Conservation (phyloP, 2,329 filamentous ascomycete species). For the Thermoascus crustaceus region DNA sequence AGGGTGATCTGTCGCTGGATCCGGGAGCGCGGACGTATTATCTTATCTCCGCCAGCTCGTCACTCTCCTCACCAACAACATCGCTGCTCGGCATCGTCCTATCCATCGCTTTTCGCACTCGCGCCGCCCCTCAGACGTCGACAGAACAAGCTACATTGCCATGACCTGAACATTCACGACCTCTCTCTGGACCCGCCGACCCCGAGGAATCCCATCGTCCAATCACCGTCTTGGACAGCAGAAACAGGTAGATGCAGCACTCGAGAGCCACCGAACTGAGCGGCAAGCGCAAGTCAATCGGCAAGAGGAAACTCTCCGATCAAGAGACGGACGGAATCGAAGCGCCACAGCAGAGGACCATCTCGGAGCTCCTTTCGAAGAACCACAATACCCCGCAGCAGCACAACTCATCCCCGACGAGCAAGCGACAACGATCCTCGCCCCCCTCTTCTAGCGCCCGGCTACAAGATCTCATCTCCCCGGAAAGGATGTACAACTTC, state of each 20-base stretch:
- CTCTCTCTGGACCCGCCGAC: neutral
- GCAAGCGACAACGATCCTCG: slow-evolving; percentile 35
- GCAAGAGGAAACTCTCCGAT: slow-evolving; percentile 34
- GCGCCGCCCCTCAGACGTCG: slow-evolving; percentile 1
- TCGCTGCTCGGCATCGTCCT: slow-evolving; percentile 1
- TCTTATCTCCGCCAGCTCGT: slow-evolving; percentile 22
- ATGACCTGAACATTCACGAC: slow-evolving; percentile 9
- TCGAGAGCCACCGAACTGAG: slow-evolving; percentile 30
- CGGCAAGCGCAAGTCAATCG: slow-evolving; percentile 35
- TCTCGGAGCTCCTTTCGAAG: slow-evolving; percentile 38
- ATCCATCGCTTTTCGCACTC: slow-evolving; percentile 3
- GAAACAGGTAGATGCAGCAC: slow-evolving; percentile 37
- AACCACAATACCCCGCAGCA: slow-evolving; percentile 17
- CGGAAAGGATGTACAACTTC: slow-evolving; percentile 49
- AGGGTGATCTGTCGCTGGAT: too few species aligned
- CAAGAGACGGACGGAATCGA: too few species aligned
- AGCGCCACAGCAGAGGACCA: slow-evolving; percentile 32
- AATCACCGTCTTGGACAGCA: slow-evolving; percentile 6
- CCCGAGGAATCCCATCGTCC: neutral
- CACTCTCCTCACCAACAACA: slow-evolving; percentile 6
- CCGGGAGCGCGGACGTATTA: slow-evolving; percentile 14
- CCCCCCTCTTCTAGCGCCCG: slow-evolving; percentile 16
- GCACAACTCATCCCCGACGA: slow-evolving; percentile 22
- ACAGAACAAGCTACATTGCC: slow-evolving; percentile 6
- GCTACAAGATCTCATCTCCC: slow-evolving; percentile 14